These are phyloP conservation scores for Fusarium graminum DNA, from an alignment of 2,329 filamentous ascomycete species.

Conservation along the genomic window DNA sequence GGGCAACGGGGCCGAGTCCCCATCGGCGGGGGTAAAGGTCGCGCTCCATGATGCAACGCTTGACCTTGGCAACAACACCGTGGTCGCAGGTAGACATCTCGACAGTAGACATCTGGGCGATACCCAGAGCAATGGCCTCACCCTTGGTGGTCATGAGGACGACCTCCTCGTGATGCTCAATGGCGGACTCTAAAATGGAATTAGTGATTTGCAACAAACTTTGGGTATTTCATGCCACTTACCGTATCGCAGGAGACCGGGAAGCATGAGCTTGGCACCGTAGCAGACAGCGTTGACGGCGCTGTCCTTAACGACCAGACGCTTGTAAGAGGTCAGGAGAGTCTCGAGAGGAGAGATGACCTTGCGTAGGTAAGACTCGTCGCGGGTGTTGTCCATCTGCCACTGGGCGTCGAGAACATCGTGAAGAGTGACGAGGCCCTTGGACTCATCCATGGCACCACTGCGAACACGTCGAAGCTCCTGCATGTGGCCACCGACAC, in stretches of 20 bases:
- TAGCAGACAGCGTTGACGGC: conserved; percentile 96
- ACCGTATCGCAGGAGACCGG: conserved; percentile 92
- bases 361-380: conserved; percentile 90
- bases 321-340: conserved; percentile 92
- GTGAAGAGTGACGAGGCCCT: conserved; percentile 92
- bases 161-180: conserved; percentile 95
- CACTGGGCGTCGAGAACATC: conserved; percentile 91
- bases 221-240: conserved; percentile 52
- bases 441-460: conserved; percentile 94
- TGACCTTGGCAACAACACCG: conserved; percentile 97
- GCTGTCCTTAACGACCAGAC: conserved; percentile 90
- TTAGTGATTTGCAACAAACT: conserved; percentile 46
- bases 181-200: conserved; percentile 75
- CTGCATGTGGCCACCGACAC: conserved; percentile 98
- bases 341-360: conserved; percentile 95
- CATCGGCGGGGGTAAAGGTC: conserved; percentile 97
- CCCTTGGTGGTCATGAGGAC: conserved; percentile 99
- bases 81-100: conserved; percentile 98
- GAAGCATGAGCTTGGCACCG: conserved; percentile 98
- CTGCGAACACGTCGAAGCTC: conserved; percentile 93
- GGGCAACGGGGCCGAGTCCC: conserved; percentile 92
- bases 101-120: conserved; percentile 97
- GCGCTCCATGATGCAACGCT: conserved; percentile 99
- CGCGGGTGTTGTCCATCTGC: conserved; percentile 93
- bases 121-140: conserved; percentile 95